Percentiles rank a stretch among this genome's conserved stretches.
phyloP scores from a whole-genome alignment of 1,139 yeast genomes.

The Geotrichum aggregatum region DNA sequence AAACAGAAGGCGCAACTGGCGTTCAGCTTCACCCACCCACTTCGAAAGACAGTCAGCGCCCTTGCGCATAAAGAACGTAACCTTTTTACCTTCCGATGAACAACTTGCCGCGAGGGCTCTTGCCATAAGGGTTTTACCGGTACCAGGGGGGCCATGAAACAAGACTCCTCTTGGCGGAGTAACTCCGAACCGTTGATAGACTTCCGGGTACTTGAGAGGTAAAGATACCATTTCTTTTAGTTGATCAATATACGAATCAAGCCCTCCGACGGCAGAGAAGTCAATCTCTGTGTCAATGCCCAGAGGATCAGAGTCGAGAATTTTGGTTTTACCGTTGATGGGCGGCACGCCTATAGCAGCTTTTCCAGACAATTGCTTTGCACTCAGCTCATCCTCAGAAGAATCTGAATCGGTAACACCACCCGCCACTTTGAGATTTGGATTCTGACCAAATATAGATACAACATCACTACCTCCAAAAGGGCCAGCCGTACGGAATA shows the following conservation, averaged over 20 bases:
- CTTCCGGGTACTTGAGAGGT: conserved; percentile 89
- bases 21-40: conserved; percentile 99
- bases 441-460: conserved; percentile 86
- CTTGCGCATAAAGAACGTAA: conserved; percentile 95
- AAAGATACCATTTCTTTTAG: conserved; percentile 95
- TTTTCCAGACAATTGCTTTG: conserved; percentile 25
- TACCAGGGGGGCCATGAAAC: conserved; percentile 99
- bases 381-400: conserved; percentile 54
- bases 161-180: conserved; percentile 98
- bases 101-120: conserved; percentile 95
- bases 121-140: conserved; percentile 98
- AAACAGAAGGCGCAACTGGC: conserved; percentile 81
- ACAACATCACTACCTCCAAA: conserved; percentile 65
- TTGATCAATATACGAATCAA: conserved; percentile 84
- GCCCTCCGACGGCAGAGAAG: conserved; percentile 86
- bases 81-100: conserved; percentile 72
- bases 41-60: conserved; percentile 97
- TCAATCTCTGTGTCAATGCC: conserved; percentile 93
- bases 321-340: conserved; percentile 49
- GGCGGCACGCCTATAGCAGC: conserved; percentile 40
- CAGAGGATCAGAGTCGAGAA: conserved; percentile 91
- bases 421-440: conserved; percentile 46
- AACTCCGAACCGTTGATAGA: conserved; percentile 81
- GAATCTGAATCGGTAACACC: conserved; percentile 60
- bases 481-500: conserved; percentile 35